Percentiles rank a stretch among this genome's conserved stretches.
These are phyloP conservation scores for Gossypium davidsonii DNA, from an alignment of 441 rosid genomes.

Conservation along the genomic window DNA sequence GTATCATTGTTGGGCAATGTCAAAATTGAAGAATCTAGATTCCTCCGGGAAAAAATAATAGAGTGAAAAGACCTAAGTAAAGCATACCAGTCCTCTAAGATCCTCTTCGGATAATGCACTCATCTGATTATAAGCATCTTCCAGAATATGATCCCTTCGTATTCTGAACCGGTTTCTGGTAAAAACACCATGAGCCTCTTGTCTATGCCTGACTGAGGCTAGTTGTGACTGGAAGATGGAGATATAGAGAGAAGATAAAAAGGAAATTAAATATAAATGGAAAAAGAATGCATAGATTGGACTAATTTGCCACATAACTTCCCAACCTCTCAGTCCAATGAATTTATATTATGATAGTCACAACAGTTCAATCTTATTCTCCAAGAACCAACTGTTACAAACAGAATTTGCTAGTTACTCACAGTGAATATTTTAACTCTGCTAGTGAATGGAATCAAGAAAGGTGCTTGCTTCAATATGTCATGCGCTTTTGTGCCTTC, in stretches of 20 bases:
- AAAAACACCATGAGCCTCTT: slow-evolving; percentile 69
- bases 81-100: slow-evolving; percentile 79
- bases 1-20: not conserved
- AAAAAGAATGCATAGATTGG: slow-evolving; percentile 11
- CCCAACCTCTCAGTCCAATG: slow-evolving; percentile 9
- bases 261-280: slow-evolving; percentile 1
- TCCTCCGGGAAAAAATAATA: not conserved
- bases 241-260: slow-evolving; percentile 13
- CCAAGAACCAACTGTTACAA: slow-evolving; percentile 10
- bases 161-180: slow-evolving; percentile 86
- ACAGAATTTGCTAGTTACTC: slow-evolving; percentile 29
- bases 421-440: slow-evolving; percentile 90
- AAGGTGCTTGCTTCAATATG: slow-evolving; percentile 93
- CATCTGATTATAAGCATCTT: slow-evolving; percentile 98
- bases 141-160: slow-evolving; percentile 87
- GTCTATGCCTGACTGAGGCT: slow-evolving; percentile 59
- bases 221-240: slow-evolving; percentile 62
- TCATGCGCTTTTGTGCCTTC: slow-evolving; percentile 89
- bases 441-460: slow-evolving; percentile 92
- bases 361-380: not conserved
- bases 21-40: slow-evolving; percentile 13
- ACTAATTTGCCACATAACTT: slow-evolving; percentile 5
- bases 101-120: slow-evolving; percentile 91
- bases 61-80: slow-evolving; percentile 13
- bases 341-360: not conserved